Evolutionary conservation across 352 stramenopile genomes (phyloP).

Genomic region (Thalassiosira exigua): DNA sequence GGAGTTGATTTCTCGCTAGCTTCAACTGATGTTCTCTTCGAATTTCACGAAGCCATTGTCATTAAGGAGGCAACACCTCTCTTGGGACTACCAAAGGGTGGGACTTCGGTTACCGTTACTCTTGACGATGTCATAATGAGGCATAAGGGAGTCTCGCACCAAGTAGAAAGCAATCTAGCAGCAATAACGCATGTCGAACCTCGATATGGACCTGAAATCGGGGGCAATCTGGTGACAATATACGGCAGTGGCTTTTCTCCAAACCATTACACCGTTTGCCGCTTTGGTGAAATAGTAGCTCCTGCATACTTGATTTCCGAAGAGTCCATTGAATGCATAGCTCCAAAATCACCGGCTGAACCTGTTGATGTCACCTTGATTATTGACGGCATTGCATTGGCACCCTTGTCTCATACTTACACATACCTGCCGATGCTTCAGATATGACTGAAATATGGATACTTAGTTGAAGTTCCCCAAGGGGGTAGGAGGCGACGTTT

Average conservation of each 20-base stretch:
- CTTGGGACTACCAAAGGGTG: conserved; percentile 12
- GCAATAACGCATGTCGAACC: conserved; percentile 17
- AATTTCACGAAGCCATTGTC: conserved; percentile 40
- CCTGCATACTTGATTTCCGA: conserved; percentile 19
- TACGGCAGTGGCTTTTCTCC: conserved; percentile 10
- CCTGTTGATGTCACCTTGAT: conserved; percentile 1
- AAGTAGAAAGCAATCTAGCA: not conserved
- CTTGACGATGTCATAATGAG: conserved; percentile 31
- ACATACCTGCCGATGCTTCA: not conserved
- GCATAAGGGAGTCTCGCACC: conserved; percentile 2
- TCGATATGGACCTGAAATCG: conserved; percentile 18
- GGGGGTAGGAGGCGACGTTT: too few species aligned
- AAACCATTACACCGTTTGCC: conserved; percentile 12
- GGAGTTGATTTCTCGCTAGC: conserved; percentile 30
- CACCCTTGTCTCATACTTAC: not conserved
- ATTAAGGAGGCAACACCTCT: conserved; percentile 27
- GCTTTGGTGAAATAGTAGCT: conserved; percentile 10
- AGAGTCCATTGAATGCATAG: conserved; percentile 26
- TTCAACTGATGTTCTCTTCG: conserved; percentile 19
- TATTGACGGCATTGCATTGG: not conserved
- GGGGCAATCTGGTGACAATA: conserved; percentile 18
- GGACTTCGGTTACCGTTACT: conserved; percentile 26
- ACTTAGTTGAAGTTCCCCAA: too few species aligned
- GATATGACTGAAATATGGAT: too few species aligned
- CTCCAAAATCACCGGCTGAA: conserved; percentile 5